Evolutionary conservation across 2,329 filamentous ascomycete genomes (phyloP).

Genomic region (Cercospora citrullina): DNA sequence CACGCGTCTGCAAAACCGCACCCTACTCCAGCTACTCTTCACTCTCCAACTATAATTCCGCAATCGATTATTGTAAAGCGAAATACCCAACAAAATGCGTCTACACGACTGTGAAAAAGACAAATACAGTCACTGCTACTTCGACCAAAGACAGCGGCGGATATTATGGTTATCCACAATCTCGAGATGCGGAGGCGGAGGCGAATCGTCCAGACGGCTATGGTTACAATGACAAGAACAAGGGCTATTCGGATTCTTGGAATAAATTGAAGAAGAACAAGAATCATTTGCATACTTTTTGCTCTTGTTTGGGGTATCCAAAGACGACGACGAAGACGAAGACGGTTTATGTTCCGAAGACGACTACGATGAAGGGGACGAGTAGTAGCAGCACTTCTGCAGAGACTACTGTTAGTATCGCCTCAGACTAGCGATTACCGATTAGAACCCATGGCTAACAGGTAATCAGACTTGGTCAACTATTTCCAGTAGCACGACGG

Average conservation of each 20-base stretch:
- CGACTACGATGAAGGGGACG: not conserved
- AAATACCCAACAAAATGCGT: not conserved
- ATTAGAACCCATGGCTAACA: too few species aligned
- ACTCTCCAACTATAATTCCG: not conserved
- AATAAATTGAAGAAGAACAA: not conserved
- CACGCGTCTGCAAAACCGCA: not conserved
- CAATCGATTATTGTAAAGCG: not conserved
- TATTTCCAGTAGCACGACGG: too few species aligned
- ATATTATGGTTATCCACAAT: not conserved
- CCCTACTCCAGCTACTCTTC: not conserved
- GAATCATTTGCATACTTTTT: not conserved
- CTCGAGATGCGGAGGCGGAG: not conserved
- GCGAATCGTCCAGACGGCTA: not conserved
- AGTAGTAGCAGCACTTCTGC: too few species aligned
- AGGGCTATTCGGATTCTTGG: not conserved
- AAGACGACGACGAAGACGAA: not conserved
- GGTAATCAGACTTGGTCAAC: too few species aligned
- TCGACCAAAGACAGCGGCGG: not conserved
- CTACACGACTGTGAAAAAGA: not conserved
- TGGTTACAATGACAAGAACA: not conserved
- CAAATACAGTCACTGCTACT: not conserved
- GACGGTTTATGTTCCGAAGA: not conserved
- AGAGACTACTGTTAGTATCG: too few species aligned
- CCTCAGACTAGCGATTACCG: too few species aligned
- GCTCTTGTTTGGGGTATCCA: not conserved